Evolutionary conservation across 2,329 filamentous ascomycete genomes (phyloP), one percentile per base, ranked within the genome.

Genomic region (Emmonsiellopsis sp.): DNA sequence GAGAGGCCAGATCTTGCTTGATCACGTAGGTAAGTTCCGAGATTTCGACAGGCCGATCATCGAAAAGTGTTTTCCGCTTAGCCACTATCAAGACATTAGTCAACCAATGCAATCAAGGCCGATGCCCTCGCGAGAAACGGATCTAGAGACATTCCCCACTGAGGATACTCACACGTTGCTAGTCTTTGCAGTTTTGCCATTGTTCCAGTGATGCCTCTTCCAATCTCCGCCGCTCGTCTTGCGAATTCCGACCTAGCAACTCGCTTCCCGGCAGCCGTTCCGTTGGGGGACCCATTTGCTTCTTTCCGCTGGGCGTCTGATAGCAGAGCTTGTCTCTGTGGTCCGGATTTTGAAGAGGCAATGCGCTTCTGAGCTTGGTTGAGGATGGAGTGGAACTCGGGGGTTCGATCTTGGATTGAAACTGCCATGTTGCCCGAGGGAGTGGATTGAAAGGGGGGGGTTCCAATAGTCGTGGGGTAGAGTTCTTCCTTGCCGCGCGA

Each of bases 21-120:
- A 97, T 96, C 66, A 97, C 87, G 66, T 91, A 96, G 7, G 91
- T 96, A 69, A 96, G 82, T 71, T 97, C 90, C 70, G 93, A 93
- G 70, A 97, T 96, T 73, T 98, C 93, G 53, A 96, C 88, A 0
- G 93, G 90, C 67, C 89, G 83, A 74, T 98, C 93, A 70, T 98
- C 93, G 69, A 98, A 98, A 43, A 98, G 83, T 8, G 93, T 95
- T 73, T 95, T 94, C 65, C 92, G 84, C 71, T 90, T 92, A n/a
- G 93, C 93, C 67, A 98, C 84, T 87, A 50, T 20, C 50, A 38
- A 9, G 20, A 37, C 15, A 30, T 5, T 8, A 43, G 11, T 37
- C 7, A 7, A 37, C 32, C 44, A 41, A 51, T 16, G 43, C 30
- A 26, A 16, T 31, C 11, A 20, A 30, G 42, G 2, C 31, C 9